Evolutionary conservation across 495 filamentous ascomycete species (phyloP).

Genomic region (Xylaria castorea): DNA sequence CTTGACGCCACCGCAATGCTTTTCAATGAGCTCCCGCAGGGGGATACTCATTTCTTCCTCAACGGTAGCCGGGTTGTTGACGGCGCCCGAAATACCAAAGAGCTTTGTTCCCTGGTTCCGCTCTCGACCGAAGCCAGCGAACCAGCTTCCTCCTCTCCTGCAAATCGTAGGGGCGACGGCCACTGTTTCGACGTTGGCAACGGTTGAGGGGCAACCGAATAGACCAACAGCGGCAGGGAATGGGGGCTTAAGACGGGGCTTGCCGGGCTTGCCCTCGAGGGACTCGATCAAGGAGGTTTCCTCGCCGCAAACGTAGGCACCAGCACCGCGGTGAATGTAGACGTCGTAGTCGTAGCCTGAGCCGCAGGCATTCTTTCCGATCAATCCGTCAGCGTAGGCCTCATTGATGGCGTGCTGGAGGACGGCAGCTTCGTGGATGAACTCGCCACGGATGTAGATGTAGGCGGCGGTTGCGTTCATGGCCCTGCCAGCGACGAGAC

Average conservation of each 20-base stretch:
- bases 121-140: slow-evolving; percentile 89
- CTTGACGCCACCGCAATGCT: slow-evolving; percentile 94
- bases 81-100: slow-evolving; percentile 97
- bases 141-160: slow-evolving; percentile 91
- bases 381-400: slow-evolving; percentile 89
- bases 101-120: slow-evolving; percentile 96
- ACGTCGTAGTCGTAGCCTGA: slow-evolving; percentile 98
- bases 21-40: slow-evolving; percentile 92
- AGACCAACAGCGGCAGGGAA: slow-evolving; percentile 97
- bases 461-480: slow-evolving; percentile 99
- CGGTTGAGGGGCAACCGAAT: slow-evolving; percentile 96
- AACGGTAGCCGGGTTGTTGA: slow-evolving; percentile 97
- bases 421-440: slow-evolving; percentile 95
- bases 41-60: slow-evolving; percentile 99
- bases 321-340: slow-evolving; percentile 94
- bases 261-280: slow-evolving; percentile 96
- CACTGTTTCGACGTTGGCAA: slow-evolving; percentile 97
- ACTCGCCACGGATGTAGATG: slow-evolving; percentile 99
- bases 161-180: slow-evolving; percentile 96
- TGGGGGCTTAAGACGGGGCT: slow-evolving; percentile 96
- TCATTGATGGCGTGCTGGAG: slow-evolving; percentile 96
- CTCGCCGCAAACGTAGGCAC: slow-evolving; percentile 97
- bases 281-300: slow-evolving; percentile 98
- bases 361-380: slow-evolving; percentile 97
- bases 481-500: slow-evolving; percentile 91